Base-by-base conservation (phyloP, 768 basidiomycete species). In the Krasilnikovozyma curviuscula region DNA sequence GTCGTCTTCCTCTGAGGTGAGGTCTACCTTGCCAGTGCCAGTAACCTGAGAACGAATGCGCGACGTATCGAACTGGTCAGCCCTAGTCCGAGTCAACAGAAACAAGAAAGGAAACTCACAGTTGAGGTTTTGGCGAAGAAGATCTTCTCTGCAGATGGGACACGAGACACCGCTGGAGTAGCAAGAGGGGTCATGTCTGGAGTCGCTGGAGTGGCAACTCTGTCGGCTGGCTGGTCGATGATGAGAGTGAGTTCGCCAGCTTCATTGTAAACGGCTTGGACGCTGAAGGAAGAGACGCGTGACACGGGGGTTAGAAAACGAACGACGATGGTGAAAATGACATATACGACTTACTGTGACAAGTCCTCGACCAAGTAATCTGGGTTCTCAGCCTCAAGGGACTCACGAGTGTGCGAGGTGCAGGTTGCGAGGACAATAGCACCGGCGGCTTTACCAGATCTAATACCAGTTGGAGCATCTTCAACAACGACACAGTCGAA, bases 401-500 rank as follows among this genome's bases (percentile, higher is more conserved):
- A 52, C 34, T 73, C 70, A 16, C 74, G 67, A 23, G 71, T 58
- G 46, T 85, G 81, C 5, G 80, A 81, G 28, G 88, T 89, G 60
- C 81, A 82, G 1, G 88, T 81, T 1, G 80, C 88, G 13, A 91
- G 70, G 0, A 80, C 81, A 40, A 64, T 70, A 41, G 80, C 71
- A 10, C 83, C 83, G 16, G 83, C 80, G 7, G 79, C 77, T 40
- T 72, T 73, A 19, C 84, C 84, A 14, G 81, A 71, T 51, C 67
- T 68, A 54, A 88, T 65, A 3, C 88, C 88, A 13, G 82, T 78
- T 4, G 84, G 79, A 2, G 88, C 85, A 58, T 93, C 88, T 57
- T 89, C 85, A 3, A 93, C 70, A 7, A 91, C 86, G 50, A 91
- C 68, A 76, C 80, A 84, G 41, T 73, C 73, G 19, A 61, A 63